A percentile compares a stretch with the other conserved stretches of the same genome.
These are phyloP conservation scores for Barbatosphaeria neglecta DNA, from an alignment of 495 filamentous ascomycete genomes.

Conservation along the genomic window DNA sequence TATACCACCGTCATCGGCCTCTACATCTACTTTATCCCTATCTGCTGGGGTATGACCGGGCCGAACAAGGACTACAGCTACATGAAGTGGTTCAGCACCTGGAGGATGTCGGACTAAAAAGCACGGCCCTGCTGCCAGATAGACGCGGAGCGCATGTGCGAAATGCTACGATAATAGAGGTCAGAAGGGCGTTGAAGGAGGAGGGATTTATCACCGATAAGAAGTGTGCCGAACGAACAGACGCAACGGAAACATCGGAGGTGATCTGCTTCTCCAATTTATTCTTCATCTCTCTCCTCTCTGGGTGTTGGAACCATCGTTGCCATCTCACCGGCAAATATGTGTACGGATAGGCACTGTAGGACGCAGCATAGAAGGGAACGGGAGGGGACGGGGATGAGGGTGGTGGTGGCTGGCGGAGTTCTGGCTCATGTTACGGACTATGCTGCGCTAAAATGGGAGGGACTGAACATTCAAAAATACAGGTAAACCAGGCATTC, in stretches of 20 bases:
- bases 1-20: conserved; percentile 65
- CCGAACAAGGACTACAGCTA: conserved; percentile 73
- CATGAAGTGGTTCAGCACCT: conserved; percentile 76
- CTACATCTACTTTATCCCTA: conserved; percentile 83
- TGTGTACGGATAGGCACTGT: background rate
- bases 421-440: background rate
- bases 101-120: conserved; percentile 52
- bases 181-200: background rate
- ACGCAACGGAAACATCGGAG: no score
- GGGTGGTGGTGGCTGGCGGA: background rate
- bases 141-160: background rate
- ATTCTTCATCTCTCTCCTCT: background rate
- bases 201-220: background rate
- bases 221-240: background rate
- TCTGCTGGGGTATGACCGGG: conserved; percentile 93
- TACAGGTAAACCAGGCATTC: no score
- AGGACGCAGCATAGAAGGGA: background rate
- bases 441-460: background rate
- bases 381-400: background rate
- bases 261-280: background rate
- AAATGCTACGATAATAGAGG: background rate
- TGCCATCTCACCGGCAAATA: background rate
- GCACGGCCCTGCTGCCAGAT: background rate
- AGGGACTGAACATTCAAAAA: background rate
- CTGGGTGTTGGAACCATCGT: background rate